Base-by-base conservation (phyloP, 2,329 filamentous ascomycete genomes). In the Talaromyces funiculosus region DNA sequence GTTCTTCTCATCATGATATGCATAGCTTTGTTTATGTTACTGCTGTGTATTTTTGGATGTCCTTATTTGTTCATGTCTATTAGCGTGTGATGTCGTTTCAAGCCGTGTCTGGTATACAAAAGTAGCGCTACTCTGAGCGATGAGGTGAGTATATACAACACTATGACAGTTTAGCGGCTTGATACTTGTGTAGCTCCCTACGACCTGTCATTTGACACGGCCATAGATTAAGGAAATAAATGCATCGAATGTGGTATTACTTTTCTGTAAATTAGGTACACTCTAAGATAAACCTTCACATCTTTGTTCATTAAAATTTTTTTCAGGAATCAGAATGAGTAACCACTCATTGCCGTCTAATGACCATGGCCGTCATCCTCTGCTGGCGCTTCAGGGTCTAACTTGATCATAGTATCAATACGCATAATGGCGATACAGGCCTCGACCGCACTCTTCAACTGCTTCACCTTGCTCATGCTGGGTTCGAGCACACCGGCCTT, bases 351-450 rank as follows among this genome's bases (percentile, higher is more conserved):
- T 8, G 8, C 42, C 24, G 14, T 37, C 51, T 84, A 94, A 80
- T 96, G 91, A 59, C 88, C 91, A 78, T 95, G 90, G 61, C 90
- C 92, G 71, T 94, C 90, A 78, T 96, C 84, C 71, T 86, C 84
- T 42, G 80, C 81, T 72, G 84, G 83, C 81, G 88, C 84, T 81
- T 97, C 92, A 18, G 92, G 92, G 82, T 99, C 94, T 76, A 99
- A 81, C 82, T 96, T 96, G 80, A 99, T 97, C 78, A 99, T 83
- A 66, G 94, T 97, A 81, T 99, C 94, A 74, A 99, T 99, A 71
- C 94, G 86, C 94, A 99, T 97, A 75, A 99, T 97, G 72, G 92
- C 90, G 77, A 99, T 96, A 77, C 94, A 97, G 59, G 94, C 94
- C 80, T 99, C 94, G 54, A 99, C 94, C 29, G 94, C 94, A 78